Conservation (phyloP, 306 rosid genomes). For the Prunus campanulata region DNA sequence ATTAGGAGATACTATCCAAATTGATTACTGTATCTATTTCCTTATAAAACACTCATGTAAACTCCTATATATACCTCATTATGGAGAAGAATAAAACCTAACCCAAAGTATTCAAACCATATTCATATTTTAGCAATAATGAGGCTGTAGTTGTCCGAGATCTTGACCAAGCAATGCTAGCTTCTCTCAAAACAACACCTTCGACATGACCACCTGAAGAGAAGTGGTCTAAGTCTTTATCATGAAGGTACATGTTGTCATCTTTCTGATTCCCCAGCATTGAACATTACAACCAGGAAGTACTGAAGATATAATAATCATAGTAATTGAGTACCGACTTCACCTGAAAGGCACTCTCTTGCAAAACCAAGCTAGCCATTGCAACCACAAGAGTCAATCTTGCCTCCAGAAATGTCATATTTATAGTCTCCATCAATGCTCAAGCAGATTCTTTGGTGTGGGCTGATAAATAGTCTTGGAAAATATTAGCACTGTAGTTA, state of each 20-base stretch:
- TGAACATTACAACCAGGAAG: neutral
- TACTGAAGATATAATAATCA: neutral
- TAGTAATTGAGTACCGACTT: neutral
- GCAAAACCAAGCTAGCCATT: slow-evolving; percentile 85
- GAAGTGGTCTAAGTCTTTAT: neutral
- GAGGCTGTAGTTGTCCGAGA: slow-evolving; percentile 58
- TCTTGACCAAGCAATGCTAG: slow-evolving; percentile 62
- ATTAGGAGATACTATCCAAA: no score
- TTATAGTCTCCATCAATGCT: slow-evolving; percentile 62
- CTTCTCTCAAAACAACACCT: slow-evolving; percentile 59
- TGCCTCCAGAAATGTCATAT: slow-evolving; percentile 58
- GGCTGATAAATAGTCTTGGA: slow-evolving; percentile 38
- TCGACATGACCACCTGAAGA: slow-evolving; percentile 55
- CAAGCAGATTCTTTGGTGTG: slow-evolving; percentile 87
- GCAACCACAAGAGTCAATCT: slow-evolving; percentile 71
- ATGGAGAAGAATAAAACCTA: no score
- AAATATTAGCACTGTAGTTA: slow-evolving; percentile 16
- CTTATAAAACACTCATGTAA: no score
- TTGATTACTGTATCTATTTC: no score
- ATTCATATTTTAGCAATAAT: neutral
- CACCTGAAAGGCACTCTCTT: slow-evolving; percentile 77
- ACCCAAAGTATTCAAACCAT: no score
- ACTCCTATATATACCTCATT: no score
- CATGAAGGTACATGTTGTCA: neutral
- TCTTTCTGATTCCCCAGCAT: slow-evolving; percentile 4